phyloP scores from a whole-genome alignment of 2,329 filamentous ascomycete genomes.

The Chaetomiaceae sp. region DNA sequence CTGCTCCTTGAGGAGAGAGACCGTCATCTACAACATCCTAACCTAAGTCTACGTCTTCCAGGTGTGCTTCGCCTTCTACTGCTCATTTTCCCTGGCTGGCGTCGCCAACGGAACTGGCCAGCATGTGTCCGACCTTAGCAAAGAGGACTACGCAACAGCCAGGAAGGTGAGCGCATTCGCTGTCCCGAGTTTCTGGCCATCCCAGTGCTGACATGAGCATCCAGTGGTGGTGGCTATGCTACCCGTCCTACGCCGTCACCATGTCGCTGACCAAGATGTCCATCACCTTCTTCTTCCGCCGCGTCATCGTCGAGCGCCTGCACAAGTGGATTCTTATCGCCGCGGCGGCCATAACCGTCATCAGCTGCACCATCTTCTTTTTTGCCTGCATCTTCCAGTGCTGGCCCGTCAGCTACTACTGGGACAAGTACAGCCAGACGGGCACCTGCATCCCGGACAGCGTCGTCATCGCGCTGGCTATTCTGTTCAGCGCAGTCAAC shows the following conservation, averaged over 20 bases:
- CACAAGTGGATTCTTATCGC: constrained; percentile 36
- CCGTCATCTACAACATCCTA: background rate
- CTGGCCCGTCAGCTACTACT: constrained; percentile 38
- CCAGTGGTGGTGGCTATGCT: constrained; percentile 26
- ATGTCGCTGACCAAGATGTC: constrained; percentile 37
- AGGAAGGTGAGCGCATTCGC: constrained; percentile 35
- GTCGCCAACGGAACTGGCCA: constrained; percentile 40
- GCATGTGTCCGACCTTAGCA: constrained; percentile 32
- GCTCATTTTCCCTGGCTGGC: constrained; percentile 33
- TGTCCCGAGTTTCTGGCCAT: too few species aligned
- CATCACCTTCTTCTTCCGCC: constrained; percentile 41
- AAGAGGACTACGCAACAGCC: constrained; percentile 29
- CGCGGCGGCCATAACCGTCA: constrained; percentile 34
- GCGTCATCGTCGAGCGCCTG: constrained; percentile 34
- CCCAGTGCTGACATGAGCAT: background rate
- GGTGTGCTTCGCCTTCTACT: constrained; percentile 33
- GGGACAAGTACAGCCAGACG: constrained; percentile 32
- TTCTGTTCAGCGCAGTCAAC: constrained; percentile 47
- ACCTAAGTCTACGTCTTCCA: background rate
- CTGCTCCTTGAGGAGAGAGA: background rate
- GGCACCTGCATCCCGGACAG: constrained; percentile 38
- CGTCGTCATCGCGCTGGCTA: constrained; percentile 49
- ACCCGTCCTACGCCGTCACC: constrained; percentile 24
- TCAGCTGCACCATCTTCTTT: constrained; percentile 39
- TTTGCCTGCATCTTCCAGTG: constrained; percentile 41